Evolutionary conservation across 495 filamentous ascomycete genomes (phyloP), one percentile per base, ranked within the genome.

Genomic region (Neurospora tetraspora): DNA sequence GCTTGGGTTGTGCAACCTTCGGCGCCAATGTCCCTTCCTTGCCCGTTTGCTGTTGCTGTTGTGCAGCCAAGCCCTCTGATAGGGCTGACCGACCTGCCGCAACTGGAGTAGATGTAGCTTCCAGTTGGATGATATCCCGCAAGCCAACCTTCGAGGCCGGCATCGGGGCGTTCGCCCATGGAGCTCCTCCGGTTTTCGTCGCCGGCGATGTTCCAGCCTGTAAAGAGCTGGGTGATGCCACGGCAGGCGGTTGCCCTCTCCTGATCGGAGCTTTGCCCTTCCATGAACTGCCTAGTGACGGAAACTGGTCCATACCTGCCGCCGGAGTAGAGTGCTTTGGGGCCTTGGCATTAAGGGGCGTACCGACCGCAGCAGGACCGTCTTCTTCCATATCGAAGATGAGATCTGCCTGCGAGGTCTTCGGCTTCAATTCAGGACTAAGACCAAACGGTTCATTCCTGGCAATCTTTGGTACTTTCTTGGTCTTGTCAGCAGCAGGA

Each of bases 331-430:
- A 42, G 3, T 69, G 31, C 53, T 73, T 76, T 18, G 47, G 72
- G 12, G 77, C 70, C 36, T 72, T 74, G 6, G 53, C n/a, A 71
- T 4, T 4, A 74, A 69, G 9, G 79, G 77, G 27, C 81, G 27
- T 80, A 37, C 65, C 38, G 10, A 71, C 23, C 1, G 73, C 70
- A 9, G 75, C 72, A 9, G 72, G 4, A 12, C 79, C 84, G 47
- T 93, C 94, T n/a, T 95, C 93, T 72, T 97, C 94, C 93, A 97
- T 97, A 73, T 94, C 90, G 77, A 97, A 97, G 84, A 97, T 96
- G 43, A 97, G 84, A 74, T 97, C 94, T n/a, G 83, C 82, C 2
- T 84, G 81, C 0, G 91, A 93, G 27, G 84, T 85, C 73, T 88
- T 92, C 0, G 89, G 83, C 71, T 86, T 87, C n/a, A 95, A 83